phyloP scores from a whole-genome alignment of 1,284 basidiomycete species.

The Sanguinoderma infundibulare region DNA sequence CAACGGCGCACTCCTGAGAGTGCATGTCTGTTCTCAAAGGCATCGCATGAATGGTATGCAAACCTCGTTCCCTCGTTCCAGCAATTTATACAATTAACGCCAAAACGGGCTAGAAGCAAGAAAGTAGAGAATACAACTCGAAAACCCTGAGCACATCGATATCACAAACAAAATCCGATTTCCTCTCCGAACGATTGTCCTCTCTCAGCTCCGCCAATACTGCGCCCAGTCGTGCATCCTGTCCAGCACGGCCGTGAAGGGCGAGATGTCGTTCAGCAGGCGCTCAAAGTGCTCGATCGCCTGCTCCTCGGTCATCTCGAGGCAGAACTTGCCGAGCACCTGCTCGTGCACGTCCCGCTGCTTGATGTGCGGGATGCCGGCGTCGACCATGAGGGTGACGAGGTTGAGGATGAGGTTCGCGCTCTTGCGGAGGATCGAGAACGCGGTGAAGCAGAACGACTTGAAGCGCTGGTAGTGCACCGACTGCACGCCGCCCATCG shows the following conservation, averaged over 20 bases:
- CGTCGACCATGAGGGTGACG: slow-evolving; percentile 97
- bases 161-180: too few species aligned
- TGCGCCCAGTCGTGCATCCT: slow-evolving; percentile 88
- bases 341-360: slow-evolving; percentile 85
- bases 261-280: slow-evolving; percentile 93
- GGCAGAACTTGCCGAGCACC: slow-evolving; percentile 95
- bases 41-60: too few species aligned
- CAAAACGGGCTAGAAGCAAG: too few species aligned
- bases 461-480: slow-evolving; percentile 95
- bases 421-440: slow-evolving; percentile 93
- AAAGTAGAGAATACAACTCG: too few species aligned
- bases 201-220: slow-evolving; percentile 84
- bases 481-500: slow-evolving; percentile 96
- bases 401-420: slow-evolving; percentile 98
- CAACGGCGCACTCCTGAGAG: too few species aligned
- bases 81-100: too few species aligned
- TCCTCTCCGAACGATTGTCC: too few species aligned
- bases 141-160: too few species aligned
- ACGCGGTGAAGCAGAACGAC: slow-evolving; percentile 94
- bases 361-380: slow-evolving; percentile 97
- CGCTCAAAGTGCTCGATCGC: slow-evolving; percentile 97
- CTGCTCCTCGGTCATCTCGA: slow-evolving; percentile 94
- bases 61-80: too few species aligned
- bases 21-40: too few species aligned
- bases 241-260: slow-evolving; percentile 92